Evolutionary conservation across 768 basidiomycete species (phyloP), one percentile per base, ranked within the genome.

Genomic region (Kwoniella bestiolae): DNA sequence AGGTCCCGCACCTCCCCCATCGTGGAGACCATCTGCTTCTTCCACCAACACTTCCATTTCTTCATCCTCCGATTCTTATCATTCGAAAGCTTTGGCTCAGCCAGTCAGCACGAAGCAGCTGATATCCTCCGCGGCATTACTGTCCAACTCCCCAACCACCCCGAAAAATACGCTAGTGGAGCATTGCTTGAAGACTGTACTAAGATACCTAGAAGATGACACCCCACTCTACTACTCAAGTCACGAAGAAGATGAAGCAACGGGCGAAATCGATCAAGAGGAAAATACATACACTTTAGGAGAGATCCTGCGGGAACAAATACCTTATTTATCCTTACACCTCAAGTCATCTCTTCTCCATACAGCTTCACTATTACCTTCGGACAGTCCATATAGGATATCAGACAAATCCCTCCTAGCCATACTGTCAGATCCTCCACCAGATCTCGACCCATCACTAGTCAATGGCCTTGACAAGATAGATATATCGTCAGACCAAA

Each of bases 1-100:
- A 23, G 74, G 74, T 41, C 74, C 74, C 12, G 69, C 69, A 7
- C 71, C 74, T 25, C 74, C 74, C 2, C 68, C 69, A 7, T 75
- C 74, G 1, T 75, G 74, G 74, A 44, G 66, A 35, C 26, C 46
- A 11, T 47, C 46, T 47, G 18, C 18, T n/a, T 47, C 52, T 1
- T 32, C 18, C n/a, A n/a, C n/a, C n/a, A n/a, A n/a, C n/a, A n/a
- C n/a, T n/a, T n/a, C n/a, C 25, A 51, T 5, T 57, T 9, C 35
- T 38, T 57, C 38, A 25, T 57, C 35, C 12, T 44, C 25, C 8
- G 25, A 5, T 8, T 44, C 34, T 21, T 9, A 7, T 57, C n/a
- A 23, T 12, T 14, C 28, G 26, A 5, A 56, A 29, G 32, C 35
- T n/a, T n/a, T n/a, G n/a, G n/a, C 38, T 41, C 38, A 41, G 18